Evolutionary conservation across 306 rosid species (phyloP), one percentile per base, ranked within the genome.

Genomic region (Trifolium dubium): DNA sequence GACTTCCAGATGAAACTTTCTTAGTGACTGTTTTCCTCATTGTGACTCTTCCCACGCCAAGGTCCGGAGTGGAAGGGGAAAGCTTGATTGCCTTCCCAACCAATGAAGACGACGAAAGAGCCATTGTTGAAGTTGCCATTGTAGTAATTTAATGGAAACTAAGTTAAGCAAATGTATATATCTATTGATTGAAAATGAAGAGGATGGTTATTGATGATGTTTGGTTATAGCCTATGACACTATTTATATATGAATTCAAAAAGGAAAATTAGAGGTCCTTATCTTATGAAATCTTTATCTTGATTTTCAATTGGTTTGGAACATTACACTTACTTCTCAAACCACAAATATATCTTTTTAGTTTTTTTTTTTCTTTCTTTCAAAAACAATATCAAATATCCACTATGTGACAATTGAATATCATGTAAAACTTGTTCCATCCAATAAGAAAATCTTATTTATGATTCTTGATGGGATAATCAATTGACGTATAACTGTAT

Each of bases 1-100:
- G 58, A 3, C 58, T 51, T 15, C 29, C 58, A 7, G 58, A 51
- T 7, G 58, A 4, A 1, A 51, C 58, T 0, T 51, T 51, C 29
- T 51, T 51, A 1, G 29, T 51, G 58, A 8, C 9, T 51, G 58
- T 51, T 6, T 51, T 51, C 4, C 58, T 51, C 58, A 51, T 51
- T 2, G 58, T 51, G 2, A 51, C 1, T 51, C 29, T 51, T 51
- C 29, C 58, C 58, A 51, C 4, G 0, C 11, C 58, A 51, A 15
- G 23, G 29, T 17, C 29, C 2, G 23, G 2, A 7, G 5, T 1
- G 4, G 58, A 17, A 0, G 58, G 29, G 29, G 58, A 51, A 51
- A 51, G 58, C 29, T 51, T 17, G 58, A 51, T 51, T 51, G 58
- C 58, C 29, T 51, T 51, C 12, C 58, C 58, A 17, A 51, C 58